Percentiles rank a stretch among this genome's conserved stretches.
These are phyloP conservation scores for Xylariaceae sp. DNA, from an alignment of 2,329 filamentous ascomycete genomes.

Conservation along the genomic window DNA sequence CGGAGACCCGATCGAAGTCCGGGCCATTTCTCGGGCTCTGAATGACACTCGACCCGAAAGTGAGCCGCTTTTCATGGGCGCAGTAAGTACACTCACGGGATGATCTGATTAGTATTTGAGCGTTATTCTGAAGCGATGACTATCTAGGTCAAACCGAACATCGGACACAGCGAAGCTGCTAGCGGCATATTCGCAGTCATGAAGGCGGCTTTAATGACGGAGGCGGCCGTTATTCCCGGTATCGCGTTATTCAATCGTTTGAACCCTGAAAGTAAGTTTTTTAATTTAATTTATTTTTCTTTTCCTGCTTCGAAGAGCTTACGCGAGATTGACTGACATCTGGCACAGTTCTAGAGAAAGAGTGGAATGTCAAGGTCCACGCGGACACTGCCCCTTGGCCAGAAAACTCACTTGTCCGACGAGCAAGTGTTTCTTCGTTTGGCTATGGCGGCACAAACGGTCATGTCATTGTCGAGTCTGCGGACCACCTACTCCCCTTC, in stretches of 20 bases:
- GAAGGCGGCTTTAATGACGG: conserved; percentile 20
- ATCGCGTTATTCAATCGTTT: conserved; percentile 13
- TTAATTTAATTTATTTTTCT: too few relatives aligned
- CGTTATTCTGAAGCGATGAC: neutral
- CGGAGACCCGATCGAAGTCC: conserved; percentile 26
- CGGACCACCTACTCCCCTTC: conserved; percentile 17
- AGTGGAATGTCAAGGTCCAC: conserved; percentile 20
- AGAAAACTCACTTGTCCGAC: conserved; percentile 8
- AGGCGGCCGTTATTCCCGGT: conserved; percentile 16
- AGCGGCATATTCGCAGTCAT: conserved; percentile 22
- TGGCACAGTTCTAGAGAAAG: conserved; percentile 15
- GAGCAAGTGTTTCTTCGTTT: conserved; percentile 21
- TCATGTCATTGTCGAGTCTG: conserved; percentile 15
- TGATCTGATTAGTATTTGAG: neutral
- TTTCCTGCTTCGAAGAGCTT: too few relatives aligned
- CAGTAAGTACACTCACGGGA: conserved; percentile 8
- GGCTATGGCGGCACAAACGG: conserved; percentile 22
- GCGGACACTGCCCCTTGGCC: conserved; percentile 20
- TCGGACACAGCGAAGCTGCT: conserved; percentile 26
- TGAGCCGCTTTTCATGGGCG: conserved; percentile 20
- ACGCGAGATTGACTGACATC: neutral
- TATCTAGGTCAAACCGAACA: conserved; percentile 21
- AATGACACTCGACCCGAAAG: conserved; percentile 17
- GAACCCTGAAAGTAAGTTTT: conserved; percentile 21
- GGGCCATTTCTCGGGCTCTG: conserved; percentile 17